A percentile compares a stretch with the other conserved stretches of the same genome.
Evolutionary conservation across 345 rosid species (phyloP).

Genomic region (Litchi chinensis): DNA sequence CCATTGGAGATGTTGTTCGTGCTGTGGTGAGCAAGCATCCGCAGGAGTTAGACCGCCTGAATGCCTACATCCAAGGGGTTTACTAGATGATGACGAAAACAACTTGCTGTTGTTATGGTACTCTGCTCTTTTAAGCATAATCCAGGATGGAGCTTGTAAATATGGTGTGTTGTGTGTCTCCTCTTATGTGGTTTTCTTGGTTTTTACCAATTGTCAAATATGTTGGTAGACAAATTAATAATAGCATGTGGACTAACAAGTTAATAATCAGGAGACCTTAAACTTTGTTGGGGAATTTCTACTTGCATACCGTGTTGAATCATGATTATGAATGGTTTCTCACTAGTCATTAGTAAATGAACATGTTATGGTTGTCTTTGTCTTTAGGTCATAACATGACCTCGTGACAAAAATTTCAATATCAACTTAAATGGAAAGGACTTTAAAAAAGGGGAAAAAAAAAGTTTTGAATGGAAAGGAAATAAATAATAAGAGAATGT

Average conservation of each 20-base stretch:
- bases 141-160: constrained; percentile 29
- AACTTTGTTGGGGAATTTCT: constrained; percentile 11
- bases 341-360: too few species aligned
- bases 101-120: constrained; percentile 6
- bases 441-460: too few species aligned
- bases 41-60: constrained; percentile 88
- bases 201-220: background rate
- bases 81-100: constrained; percentile 53
- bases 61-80: constrained; percentile 92
- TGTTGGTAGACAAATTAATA: constrained; percentile 12
- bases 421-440: too few species aligned
- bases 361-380: too few species aligned
- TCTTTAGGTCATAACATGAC: too few species aligned
- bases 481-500: too few species aligned
- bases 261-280: background rate
- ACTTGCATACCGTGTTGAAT: background rate
- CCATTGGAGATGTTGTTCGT: constrained; percentile 98
- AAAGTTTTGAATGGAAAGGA: too few species aligned
- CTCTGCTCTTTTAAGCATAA: constrained; percentile 11
- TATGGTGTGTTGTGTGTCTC: constrained; percentile 18
- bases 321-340: background rate
- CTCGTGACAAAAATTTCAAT: too few species aligned
- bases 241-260: constrained; percentile 15
- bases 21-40: constrained; percentile 95
- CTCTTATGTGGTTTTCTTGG: constrained; percentile 9